Evolutionary conservation across 1,284 basidiomycete genomes (phyloP).

Genomic region (Microstroma glucosiphilum): DNA sequence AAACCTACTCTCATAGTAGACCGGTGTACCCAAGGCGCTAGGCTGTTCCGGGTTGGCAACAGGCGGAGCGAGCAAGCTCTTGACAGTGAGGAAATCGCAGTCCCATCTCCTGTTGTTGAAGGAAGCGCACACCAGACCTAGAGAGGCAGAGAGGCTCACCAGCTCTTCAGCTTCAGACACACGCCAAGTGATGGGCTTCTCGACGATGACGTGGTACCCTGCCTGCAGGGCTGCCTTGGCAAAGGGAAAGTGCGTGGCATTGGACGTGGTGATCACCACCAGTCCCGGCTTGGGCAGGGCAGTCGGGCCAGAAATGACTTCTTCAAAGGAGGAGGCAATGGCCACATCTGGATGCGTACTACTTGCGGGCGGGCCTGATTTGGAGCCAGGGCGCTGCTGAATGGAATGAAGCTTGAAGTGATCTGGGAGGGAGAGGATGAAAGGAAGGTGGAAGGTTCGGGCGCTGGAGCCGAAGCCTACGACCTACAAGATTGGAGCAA

Average conservation of each 20-base stretch:
- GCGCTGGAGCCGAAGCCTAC: conserved; percentile 43
- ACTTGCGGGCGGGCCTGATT: conserved; percentile 20
- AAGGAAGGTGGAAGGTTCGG: conserved; percentile 25
- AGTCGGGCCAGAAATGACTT: conserved; percentile 23
- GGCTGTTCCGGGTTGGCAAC: conserved; percentile 19
- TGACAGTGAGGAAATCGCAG: conserved; percentile 45
- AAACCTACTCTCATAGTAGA: conserved; percentile 42
- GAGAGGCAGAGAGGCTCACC: conserved; percentile 24
- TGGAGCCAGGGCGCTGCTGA: conserved; percentile 38
- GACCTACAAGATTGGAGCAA: conserved; percentile 7
- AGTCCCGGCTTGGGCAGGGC: conserved; percentile 39
- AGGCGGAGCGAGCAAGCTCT: conserved; percentile 29
- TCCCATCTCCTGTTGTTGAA: conserved; percentile 47
- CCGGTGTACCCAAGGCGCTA: conserved; percentile 38
- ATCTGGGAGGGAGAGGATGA: not conserved
- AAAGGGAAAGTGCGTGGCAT: conserved; percentile 43
- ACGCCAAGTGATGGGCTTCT: conserved; percentile 43
- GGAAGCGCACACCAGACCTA: conserved; percentile 41
- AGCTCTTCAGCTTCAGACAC: conserved; percentile 28
- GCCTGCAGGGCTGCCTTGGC: conserved; percentile 39
- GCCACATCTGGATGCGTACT: conserved; percentile 29
- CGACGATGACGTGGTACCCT: conserved; percentile 45
- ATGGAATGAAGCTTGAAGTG: conserved; percentile 25
- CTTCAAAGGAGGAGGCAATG: conserved; percentile 32
- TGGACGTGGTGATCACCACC: conserved; percentile 47